Percentiles rank a stretch among this genome's conserved stretches.
Conservation (phyloP, 768 basidiomycete genomes). For the Leccinum subgranulosum region DNA sequence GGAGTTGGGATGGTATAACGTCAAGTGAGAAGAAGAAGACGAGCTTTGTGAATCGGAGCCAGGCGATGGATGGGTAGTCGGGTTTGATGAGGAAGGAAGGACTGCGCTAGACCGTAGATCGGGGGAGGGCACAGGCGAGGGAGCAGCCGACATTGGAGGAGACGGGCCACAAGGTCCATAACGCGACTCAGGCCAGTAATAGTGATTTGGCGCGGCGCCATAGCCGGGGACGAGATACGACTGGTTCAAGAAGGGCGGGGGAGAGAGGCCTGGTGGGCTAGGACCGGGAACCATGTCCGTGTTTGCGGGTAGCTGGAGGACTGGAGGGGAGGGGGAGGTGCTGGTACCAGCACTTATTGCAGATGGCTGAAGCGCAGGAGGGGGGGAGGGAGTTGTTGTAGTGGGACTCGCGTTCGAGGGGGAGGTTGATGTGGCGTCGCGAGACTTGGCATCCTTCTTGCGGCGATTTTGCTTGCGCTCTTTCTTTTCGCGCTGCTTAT, state of each 20-base stretch:
- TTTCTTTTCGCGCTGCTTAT: slow-evolving; percentile 41
- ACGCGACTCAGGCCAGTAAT: slow-evolving; percentile 23
- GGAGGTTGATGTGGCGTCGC: slow-evolving; percentile 14
- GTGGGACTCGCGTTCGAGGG: neutral
- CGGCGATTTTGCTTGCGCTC: slow-evolving; percentile 35
- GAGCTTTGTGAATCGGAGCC: slow-evolving; percentile 16
- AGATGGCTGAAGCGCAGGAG: neutral
- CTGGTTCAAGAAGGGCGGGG: neutral
- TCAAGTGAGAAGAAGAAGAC: slow-evolving; percentile 17
- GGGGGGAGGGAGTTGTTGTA: neutral
- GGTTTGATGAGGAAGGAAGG: slow-evolving; percentile 12
- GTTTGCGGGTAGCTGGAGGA: neutral
- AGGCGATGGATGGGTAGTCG: slow-evolving; percentile 8
- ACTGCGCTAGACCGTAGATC: slow-evolving; percentile 4
- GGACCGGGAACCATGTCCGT: neutral
- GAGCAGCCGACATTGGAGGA: slow-evolving; percentile 50
- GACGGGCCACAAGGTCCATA: slow-evolving; percentile 44
- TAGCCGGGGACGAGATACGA: slow-evolving; percentile 1
- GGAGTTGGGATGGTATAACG: slow-evolving; percentile 3
- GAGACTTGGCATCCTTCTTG: slow-evolving; percentile 18
- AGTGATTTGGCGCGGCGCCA: slow-evolving; percentile 17
- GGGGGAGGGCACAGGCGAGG: slow-evolving; percentile 40
- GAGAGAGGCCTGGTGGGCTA: neutral
- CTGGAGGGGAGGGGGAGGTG: neutral
- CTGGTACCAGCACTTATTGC: neutral